Evolutionary conservation across 2,329 filamentous ascomycete species (phyloP).

Genomic region (Pseudogymnoascus sp.): DNA sequence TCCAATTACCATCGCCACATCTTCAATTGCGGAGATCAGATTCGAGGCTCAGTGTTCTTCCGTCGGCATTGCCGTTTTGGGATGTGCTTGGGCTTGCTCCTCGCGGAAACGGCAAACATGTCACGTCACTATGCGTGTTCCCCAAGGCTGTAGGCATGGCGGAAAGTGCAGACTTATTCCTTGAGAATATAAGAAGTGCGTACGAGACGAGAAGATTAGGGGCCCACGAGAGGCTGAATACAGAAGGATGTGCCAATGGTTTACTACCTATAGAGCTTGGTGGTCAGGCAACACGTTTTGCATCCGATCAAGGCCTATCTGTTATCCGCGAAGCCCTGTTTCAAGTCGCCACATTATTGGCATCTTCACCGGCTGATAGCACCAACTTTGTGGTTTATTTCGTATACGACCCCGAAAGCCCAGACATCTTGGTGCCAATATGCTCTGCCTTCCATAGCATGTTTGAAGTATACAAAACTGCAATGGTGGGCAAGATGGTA

Average conservation of each 20-base stretch:
- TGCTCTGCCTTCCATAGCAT: conserved; percentile 69
- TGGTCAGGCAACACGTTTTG: conserved; percentile 29
- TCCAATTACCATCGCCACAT: conserved; percentile 60
- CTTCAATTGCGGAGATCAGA: conserved; percentile 66
- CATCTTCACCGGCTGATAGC: conserved; percentile 29
- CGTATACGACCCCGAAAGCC: conserved; percentile 59
- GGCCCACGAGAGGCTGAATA: conserved; percentile 43
- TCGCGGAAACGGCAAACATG: conserved; percentile 62
- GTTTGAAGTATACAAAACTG: conserved; percentile 54
- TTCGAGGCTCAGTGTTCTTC: conserved; percentile 62
- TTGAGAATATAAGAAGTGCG: conserved; percentile 59
- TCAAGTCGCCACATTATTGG: conserved; percentile 25
- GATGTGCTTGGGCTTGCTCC: conserved; percentile 71
- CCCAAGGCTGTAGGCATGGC: conserved; percentile 57
- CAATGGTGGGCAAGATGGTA: conserved; percentile 40
- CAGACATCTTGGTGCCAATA: conserved; percentile 58
- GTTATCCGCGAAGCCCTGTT: conserved; percentile 23
- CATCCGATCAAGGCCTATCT: conserved; percentile 1
- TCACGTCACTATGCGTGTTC: conserved; percentile 63
- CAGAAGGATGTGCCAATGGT: conserved; percentile 31
- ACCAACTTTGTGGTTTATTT: conserved; percentile 70
- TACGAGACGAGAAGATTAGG: conserved; percentile 73
- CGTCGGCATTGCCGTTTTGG: conserved; percentile 72
- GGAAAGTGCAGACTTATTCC: conserved; percentile 54
- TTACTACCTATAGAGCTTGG: conserved; percentile 27